Base-by-base conservation (phyloP, 306 rosid genomes). In the Castanea crenata region DNA sequence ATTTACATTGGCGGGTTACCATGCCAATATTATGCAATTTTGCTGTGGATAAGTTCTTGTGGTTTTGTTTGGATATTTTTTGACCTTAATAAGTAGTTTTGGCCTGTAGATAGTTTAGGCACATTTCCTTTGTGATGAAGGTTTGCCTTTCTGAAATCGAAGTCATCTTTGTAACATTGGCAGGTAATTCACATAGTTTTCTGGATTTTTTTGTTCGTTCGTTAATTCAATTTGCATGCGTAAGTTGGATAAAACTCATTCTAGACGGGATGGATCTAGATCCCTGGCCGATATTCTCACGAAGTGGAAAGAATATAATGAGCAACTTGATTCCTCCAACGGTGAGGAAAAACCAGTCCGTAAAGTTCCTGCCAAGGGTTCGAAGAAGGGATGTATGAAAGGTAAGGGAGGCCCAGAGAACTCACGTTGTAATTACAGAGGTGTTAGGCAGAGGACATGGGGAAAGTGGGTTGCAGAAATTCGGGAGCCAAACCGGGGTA, bases 361-460 rank as follows among this genome's bases (percentile, higher is more conserved):
- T 55, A 93, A 75, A 84, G 89, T 83, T 72, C 95, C 98, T 56
- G 95, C 98, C 15, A 93, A 90, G 90, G 97, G 96, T 20, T 93
- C 98, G 0, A 93, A 77, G 87, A 91, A 93, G 76, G 98, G 97
- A 56, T 94, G 98, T 62, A 94, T 94, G 98, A 93, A 91, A 59
- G 98, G 98, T 9, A 93, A 93, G 78, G 98, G 98, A 56, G 98
- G 98, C 68, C 97, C 98, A 2, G 97, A 93, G 84, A 93, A 93
- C 46, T 87, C 93, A 20, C 88, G 93, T 32, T 94, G 97, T 83
- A 92, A 89, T 83, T 94, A 82, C 86, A 81, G 98, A 82, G 98
- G 98, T 56, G 98, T 94, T 23, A 87, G 98, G 88, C 97, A 94
- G 75, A 91, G 96, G 84, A 91, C 97, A 16, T 94, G 98, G 98